Percentiles rank a stretch among this genome's conserved stretches.
These are phyloP conservation scores for Malus hybrid DNA, from an alignment of 331 rosid genomes.

Conservation along the genomic window DNA sequence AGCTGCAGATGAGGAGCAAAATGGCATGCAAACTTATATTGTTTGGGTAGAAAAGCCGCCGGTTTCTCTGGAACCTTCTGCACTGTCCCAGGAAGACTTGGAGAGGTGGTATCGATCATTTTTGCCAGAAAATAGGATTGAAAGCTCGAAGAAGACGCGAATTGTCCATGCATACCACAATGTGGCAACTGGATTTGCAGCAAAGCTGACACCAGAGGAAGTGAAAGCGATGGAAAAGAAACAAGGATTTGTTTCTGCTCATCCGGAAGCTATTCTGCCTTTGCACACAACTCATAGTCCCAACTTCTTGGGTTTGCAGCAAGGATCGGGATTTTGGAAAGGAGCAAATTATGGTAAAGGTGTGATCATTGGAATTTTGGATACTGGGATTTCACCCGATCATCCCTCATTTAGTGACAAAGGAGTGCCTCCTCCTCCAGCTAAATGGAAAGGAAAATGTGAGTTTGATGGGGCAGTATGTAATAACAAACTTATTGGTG, in stretches of 20 bases:
- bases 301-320: slow-evolving; percentile 51
- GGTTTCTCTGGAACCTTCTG: background rate
- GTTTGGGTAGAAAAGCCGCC: slow-evolving; percentile 40
- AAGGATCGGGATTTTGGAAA: slow-evolving; percentile 38
- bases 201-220: slow-evolving; percentile 42
- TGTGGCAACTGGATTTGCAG: slow-evolving; percentile 50
- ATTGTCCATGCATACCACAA: slow-evolving; percentile 33
- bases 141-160: background rate
- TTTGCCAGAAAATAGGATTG: background rate
- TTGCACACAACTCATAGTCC: slow-evolving; percentile 70
- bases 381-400: slow-evolving; percentile 43
- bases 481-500: slow-evolving; percentile 42
- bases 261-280: slow-evolving; percentile 24
- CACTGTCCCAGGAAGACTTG: slow-evolving; percentile 11
- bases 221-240: slow-evolving; percentile 33
- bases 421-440: slow-evolving; percentile 37
- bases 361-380: slow-evolving; percentile 57
- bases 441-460: slow-evolving; percentile 64
- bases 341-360: slow-evolving; percentile 48
- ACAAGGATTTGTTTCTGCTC: slow-evolving; percentile 38
- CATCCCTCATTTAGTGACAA: slow-evolving; percentile 52
- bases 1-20: background rate
- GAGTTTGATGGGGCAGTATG: slow-evolving; percentile 40
- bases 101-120: slow-evolving; percentile 28
- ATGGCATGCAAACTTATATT: slow-evolving; percentile 34